Conservation (phyloP, 78 protist genomes). For the Creolimax fragrantissima region DNA sequence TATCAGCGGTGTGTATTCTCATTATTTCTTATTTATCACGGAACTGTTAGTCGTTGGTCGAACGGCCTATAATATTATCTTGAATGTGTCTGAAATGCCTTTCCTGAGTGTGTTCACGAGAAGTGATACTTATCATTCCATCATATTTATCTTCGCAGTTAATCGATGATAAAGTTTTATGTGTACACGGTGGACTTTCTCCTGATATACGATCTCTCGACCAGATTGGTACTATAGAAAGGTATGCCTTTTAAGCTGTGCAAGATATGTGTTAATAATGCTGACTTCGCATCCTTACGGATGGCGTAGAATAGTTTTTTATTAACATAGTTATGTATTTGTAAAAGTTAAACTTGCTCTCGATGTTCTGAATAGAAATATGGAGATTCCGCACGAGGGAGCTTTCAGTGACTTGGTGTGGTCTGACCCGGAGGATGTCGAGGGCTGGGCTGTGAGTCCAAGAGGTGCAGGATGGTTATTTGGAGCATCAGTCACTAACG, state of each 20-base stretch:
- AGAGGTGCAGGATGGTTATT: constrained; percentile 96
- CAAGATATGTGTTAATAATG: too few relatives aligned
- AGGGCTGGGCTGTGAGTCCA: constrained; percentile 78
- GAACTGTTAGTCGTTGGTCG: too few relatives aligned
- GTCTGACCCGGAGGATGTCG: constrained; percentile 95
- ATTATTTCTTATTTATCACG: too few relatives aligned
- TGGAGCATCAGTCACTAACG: constrained; percentile 44
- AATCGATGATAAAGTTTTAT: constrained; percentile 69
- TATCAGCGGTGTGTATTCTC: constrained; percentile 60
- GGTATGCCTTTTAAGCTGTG: too few relatives aligned
- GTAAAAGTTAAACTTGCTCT: too few relatives aligned
- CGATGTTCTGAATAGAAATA: neutral
- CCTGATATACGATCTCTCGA: constrained; percentile 62
- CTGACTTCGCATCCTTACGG: too few relatives aligned
- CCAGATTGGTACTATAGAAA: constrained; percentile 44
- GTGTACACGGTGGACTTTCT: constrained; percentile 95
- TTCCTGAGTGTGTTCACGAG: too few relatives aligned
- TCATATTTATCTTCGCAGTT: constrained; percentile 1
- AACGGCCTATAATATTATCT: too few relatives aligned
- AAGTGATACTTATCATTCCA: too few relatives aligned
- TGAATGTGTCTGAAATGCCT: too few relatives aligned
- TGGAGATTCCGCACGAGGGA: constrained; percentile 90
- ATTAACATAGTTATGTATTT: too few relatives aligned
- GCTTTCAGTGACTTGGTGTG: constrained; percentile 94
- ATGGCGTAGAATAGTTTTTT: too few relatives aligned